These are phyloP conservation scores for Trichophyton simii DNA, from an alignment of 2,329 filamentous ascomycete genomes.

Conservation along the genomic window DNA sequence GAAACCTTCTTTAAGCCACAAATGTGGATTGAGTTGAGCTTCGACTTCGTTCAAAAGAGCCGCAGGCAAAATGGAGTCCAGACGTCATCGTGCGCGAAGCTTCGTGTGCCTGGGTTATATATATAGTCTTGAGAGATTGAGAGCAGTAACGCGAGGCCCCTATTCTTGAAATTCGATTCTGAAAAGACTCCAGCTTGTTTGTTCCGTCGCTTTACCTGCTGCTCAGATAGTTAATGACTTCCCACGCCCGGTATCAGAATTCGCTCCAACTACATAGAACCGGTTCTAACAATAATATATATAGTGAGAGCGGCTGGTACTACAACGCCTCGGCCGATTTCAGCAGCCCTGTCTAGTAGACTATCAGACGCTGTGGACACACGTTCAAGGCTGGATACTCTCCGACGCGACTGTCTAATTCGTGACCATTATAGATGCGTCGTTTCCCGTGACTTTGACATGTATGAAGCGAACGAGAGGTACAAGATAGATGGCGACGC, in stretches of 20 bases:
- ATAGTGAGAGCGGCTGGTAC: slow-evolving; percentile 13
- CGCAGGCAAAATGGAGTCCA: too few species aligned
- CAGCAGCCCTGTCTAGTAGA: slow-evolving; percentile 10
- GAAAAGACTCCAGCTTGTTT: too few species aligned
- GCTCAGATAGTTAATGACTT: too few species aligned
- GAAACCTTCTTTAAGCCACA: too few species aligned
- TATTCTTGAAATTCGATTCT: too few species aligned
- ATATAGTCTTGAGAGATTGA: too few species aligned
- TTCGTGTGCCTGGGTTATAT: too few species aligned
- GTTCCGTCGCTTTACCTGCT: too few species aligned
- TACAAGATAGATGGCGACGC: slow-evolving; percentile 7
- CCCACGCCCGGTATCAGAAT: not conserved
- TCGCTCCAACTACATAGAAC: not conserved
- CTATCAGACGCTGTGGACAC: not conserved
- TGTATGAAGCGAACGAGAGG: slow-evolving; percentile 11
- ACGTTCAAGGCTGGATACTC: slow-evolving; percentile 10
- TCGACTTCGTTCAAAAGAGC: too few species aligned
- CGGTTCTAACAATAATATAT: not conserved
- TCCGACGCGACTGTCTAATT: slow-evolving; percentile 14
- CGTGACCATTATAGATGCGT: slow-evolving; percentile 16
- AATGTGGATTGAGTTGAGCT: too few species aligned
- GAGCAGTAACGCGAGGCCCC: too few species aligned
- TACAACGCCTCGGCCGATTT: slow-evolving; percentile 13
- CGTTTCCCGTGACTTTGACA: slow-evolving; percentile 13
- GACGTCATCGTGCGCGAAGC: too few species aligned